Percentiles rank a stretch among this genome's conserved stretches.
Evolutionary conservation across 2,329 filamentous ascomycete species (phyloP).

Genomic region (Colletotrichum sansevieriae): DNA sequence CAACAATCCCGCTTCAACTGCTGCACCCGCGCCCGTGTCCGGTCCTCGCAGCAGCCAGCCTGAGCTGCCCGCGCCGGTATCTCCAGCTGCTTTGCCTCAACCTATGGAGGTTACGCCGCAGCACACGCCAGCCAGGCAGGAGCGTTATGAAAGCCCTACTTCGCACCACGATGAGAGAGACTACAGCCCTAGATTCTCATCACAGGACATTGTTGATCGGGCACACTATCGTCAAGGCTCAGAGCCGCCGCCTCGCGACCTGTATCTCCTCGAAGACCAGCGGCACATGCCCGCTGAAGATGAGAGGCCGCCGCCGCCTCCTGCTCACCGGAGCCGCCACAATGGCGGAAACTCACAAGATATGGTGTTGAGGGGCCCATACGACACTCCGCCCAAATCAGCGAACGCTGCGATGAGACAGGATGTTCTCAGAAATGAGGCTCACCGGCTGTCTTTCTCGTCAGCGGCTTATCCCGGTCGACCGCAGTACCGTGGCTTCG

Average conservation of each 20-base stretch:
- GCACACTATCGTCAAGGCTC: conserved; percentile 55
- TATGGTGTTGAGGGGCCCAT: conserved; percentile 54
- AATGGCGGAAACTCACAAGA: conserved; percentile 60
- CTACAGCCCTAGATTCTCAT: conserved; percentile 52
- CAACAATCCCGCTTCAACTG: conserved; percentile 50
- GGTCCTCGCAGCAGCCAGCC: conserved; percentile 44
- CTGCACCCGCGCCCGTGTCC: not conserved
- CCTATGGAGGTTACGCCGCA: conserved; percentile 30
- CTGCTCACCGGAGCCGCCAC: conserved; percentile 65
- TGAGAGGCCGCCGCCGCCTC: conserved; percentile 67
- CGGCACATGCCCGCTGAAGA: conserved; percentile 55
- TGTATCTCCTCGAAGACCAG: conserved; percentile 48
- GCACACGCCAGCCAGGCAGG: conserved; percentile 42
- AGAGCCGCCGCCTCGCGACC: conserved; percentile 51
- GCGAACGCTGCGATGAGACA: conserved; percentile 66
- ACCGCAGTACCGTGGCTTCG: conserved; percentile 65
- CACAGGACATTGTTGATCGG: conserved; percentile 46
- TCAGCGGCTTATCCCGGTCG: conserved; percentile 63
- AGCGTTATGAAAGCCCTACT: conserved; percentile 53
- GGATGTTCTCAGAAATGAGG: conserved; percentile 69
- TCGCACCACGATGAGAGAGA: conserved; percentile 54
- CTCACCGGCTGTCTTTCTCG: conserved; percentile 64
- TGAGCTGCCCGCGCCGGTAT: conserved; percentile 55
- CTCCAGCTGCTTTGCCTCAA: conserved; percentile 44
- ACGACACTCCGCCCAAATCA: conserved; percentile 58